Base-by-base conservation (phyloP, 2,329 filamentous ascomycete genomes). In the Ustilaginoidea virens region DNA sequence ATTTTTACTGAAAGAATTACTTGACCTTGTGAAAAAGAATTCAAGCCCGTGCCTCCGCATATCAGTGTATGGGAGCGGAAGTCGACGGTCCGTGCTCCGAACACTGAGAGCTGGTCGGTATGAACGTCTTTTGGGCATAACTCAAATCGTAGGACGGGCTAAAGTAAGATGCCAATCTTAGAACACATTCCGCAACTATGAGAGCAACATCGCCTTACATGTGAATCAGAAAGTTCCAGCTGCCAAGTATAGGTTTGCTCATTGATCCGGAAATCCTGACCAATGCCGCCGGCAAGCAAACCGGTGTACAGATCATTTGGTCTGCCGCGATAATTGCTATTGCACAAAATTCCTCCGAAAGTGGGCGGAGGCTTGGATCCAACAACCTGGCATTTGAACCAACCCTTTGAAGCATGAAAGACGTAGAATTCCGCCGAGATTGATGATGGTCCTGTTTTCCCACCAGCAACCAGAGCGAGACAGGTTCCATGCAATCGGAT, bases 201-300 rank as follows among this genome's bases (percentile, higher is more conserved):
- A n/a, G n/a, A n/a, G n/a, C n/a, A 7, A 20, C 11, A 11, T 20
- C 11, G 7, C 19, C 19, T 23, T 20, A 18, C 27, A 14, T 31
- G 20, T 18, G 17, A 24, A 11, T 28, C 13, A n/a, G 17, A 17
- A 17, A 29, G 12, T 19, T 24, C 27, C 7, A 35, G 24, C 9
- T 26, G 56, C 80, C 81, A 92, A 28, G 57, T 53, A 58, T 78
- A 76, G 10, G 74, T 57, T 33, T 75, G 68, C 23, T 65, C 55
- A 13, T 71, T 53, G 10, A 92, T 58, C 7, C 63, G 57, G 3
- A 78, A 80, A 45, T 76, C 63, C 22, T 54, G 53, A 14, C 63
- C 60, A 43, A 92, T 75, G 1, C 86, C 86, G 12, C 85, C 85
- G 12, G 71, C 58, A 2, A 90, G 40, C 2, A 87, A 48, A 1